Evolutionary conservation across 2,329 filamentous ascomycete genomes (phyloP), one percentile per base, ranked within the genome.

Genomic region (Diaporthe sp.): DNA sequence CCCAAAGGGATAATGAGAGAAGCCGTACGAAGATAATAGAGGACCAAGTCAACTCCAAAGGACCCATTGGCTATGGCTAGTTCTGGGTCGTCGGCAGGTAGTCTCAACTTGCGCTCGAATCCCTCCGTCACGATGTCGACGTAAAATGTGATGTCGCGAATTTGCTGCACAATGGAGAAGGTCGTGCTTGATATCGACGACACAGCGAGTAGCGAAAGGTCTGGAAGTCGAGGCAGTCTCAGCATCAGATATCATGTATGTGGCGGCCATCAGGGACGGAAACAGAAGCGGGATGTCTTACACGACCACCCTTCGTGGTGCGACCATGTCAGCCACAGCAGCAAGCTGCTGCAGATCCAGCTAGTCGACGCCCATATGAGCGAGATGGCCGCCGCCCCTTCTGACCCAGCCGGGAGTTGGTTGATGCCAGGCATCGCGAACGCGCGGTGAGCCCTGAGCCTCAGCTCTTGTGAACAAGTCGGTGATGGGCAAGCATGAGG

Each of bases 291-390:
- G n/a, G 31, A n/a, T 15, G 9, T 71, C 79, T 77, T 75, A 80
- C 80, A 81, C 28, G 78, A 79, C 37, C 77, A 72, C 44, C 79
- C 76, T 60, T 80, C 79, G 28, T 80, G 75, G 46, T 80, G 79
- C 28, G 75, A 61, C 79, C 78, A 80, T 3, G 80, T 80, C 44
- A 81, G 73, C 80, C 80, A 80, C 25, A 81, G 70, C 34, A 80
- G 49, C 49, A 77, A 17, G 62, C 71, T 57, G 67, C 74, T 76
- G 67, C 74, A 77, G 39, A 76, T 31, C 76, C 68, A 76, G 37
- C 75, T 76, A 4, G 57, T 13, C 12, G 44, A 49, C 31, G 73
- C 75, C 75, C 75, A 76, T 49, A 49, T 73, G 37, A 76, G 34
- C 10, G 75, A 76, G 22, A 75, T 60, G 7, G 68, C 75, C 10